These are phyloP conservation scores for Chaetomium tenue DNA, from an alignment of 495 filamentous ascomycete species.

Conservation along the genomic window DNA sequence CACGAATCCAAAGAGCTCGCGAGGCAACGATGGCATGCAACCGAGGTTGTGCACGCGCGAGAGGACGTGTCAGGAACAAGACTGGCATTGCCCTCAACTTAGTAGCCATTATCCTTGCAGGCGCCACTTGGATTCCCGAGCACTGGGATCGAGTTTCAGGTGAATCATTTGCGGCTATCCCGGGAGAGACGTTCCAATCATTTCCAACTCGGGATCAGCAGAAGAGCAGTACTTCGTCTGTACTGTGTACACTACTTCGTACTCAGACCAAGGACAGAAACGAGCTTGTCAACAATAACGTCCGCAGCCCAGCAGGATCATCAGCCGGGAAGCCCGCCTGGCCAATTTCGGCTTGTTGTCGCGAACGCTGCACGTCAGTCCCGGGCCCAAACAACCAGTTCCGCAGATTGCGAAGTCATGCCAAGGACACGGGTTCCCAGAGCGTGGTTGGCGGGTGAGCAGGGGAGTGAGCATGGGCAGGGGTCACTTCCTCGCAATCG, in stretches of 20 bases:
- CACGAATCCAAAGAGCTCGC: constrained; percentile 7
- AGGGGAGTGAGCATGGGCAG: constrained; percentile 23
- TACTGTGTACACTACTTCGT: no score
- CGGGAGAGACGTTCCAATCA: constrained; percentile 14
- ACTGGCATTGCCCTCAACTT: background rate
- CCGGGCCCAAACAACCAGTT: constrained; percentile 2
- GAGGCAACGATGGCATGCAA: background rate
- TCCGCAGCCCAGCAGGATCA: background rate
- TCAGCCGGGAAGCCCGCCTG: background rate
- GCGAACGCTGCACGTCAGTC: constrained; percentile 18
- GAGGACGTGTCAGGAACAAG: constrained; percentile 13
- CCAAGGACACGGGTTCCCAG: background rate
- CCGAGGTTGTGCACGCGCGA: constrained; percentile 6
- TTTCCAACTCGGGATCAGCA: background rate
- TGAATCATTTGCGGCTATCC: constrained; percentile 23
- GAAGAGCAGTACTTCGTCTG: no score
- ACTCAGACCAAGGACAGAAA: background rate
- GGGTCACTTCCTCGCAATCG: constrained; percentile 30
- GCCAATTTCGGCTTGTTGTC: background rate
- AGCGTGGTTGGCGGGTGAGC: constrained; percentile 16
- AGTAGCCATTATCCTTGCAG: constrained; percentile 19
- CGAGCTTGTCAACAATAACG: background rate
- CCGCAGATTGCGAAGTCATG: background rate
- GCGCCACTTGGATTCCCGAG: constrained; percentile 23
- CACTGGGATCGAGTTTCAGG: constrained; percentile 21